These are phyloP conservation scores for Saccharomycopsis capsularis DNA, from an alignment of 805 yeast genomes.

Conservation along the genomic window DNA sequence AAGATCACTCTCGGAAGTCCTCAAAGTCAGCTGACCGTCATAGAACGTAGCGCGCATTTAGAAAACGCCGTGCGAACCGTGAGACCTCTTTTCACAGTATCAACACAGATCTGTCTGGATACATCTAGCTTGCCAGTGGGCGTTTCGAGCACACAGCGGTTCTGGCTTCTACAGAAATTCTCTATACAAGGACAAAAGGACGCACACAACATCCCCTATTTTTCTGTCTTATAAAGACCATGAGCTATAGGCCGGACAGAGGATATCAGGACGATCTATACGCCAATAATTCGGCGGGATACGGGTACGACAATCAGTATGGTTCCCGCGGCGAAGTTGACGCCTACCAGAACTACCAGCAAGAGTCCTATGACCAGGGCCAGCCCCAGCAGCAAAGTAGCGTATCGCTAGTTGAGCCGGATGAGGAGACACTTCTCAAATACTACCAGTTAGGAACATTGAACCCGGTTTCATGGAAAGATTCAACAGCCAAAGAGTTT, in stretches of 20 bases:
- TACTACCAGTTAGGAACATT: constrained; percentile 40
- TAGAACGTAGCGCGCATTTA: no score
- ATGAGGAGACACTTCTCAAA: constrained; percentile 27
- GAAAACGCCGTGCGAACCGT: no score
- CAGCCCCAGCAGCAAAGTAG: not conserved
- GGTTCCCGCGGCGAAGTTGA: not conserved
- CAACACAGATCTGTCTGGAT: no score
- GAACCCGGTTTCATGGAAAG: constrained; percentile 36
- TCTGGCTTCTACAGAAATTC: no score
- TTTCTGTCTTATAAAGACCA: no score
- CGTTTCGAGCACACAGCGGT: no score
- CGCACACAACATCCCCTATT: no score
- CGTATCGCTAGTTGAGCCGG: constrained; percentile 8
- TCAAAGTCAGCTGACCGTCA: no score
- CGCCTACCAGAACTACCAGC: not conserved
- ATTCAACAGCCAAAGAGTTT: constrained; percentile 28
- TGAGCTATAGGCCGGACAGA: not conserved
- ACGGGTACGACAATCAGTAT: not conserved
- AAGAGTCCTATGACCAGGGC: not conserved
- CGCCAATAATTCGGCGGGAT: not conserved
- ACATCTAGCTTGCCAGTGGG: no score
- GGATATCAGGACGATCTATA: not conserved
- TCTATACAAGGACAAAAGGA: no score
- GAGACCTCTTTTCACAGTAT: no score
- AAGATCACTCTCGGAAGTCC: no score